These are phyloP conservation scores for Pyrrhoderma noxium DNA, from an alignment of 1,284 basidiomycete species.

Conservation along the genomic window DNA sequence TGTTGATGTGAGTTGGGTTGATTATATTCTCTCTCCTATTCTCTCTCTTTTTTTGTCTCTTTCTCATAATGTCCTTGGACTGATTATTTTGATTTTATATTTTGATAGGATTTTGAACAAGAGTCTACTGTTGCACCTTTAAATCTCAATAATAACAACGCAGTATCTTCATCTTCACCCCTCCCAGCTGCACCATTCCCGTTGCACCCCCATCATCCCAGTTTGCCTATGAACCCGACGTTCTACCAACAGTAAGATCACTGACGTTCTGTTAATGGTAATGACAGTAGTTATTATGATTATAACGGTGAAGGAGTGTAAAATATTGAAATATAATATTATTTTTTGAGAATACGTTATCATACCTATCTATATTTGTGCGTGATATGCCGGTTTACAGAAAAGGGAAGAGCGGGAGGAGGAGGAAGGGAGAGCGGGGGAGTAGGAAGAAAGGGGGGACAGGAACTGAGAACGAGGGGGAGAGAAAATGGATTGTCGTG, in stretches of 20 bases:
- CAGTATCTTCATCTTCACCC: constrained; percentile 8
- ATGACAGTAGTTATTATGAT: too few species aligned
- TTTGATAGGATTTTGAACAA: constrained; percentile 29
- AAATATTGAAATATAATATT: too few species aligned
- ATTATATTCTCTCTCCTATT: background rate
- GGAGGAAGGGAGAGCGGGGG: too few species aligned
- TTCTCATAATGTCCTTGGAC: constrained; percentile 14
- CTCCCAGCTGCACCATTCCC: constrained; percentile 3
- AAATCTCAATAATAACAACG: too few species aligned
- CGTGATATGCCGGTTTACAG: too few species aligned
- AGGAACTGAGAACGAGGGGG: background rate
- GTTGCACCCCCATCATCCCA: background rate
- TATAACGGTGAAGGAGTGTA: too few species aligned
- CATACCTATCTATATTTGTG: too few species aligned
- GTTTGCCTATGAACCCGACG: constrained; percentile 17
- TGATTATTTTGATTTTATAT: constrained; percentile 22
- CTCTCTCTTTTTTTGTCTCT: constrained; percentile 17
- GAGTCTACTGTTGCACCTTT: constrained; percentile 4
- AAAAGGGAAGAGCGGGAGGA: too few species aligned
- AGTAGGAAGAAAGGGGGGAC: background rate
- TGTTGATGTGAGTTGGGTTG: constrained; percentile 52
- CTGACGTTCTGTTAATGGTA: background rate
- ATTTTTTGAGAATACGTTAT: too few species aligned
- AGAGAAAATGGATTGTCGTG: background rate
- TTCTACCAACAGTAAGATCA: constrained; percentile 14